Conservation (phyloP, 2,329 filamentous ascomycete genomes). For the Aspergillus ustus region DNA sequence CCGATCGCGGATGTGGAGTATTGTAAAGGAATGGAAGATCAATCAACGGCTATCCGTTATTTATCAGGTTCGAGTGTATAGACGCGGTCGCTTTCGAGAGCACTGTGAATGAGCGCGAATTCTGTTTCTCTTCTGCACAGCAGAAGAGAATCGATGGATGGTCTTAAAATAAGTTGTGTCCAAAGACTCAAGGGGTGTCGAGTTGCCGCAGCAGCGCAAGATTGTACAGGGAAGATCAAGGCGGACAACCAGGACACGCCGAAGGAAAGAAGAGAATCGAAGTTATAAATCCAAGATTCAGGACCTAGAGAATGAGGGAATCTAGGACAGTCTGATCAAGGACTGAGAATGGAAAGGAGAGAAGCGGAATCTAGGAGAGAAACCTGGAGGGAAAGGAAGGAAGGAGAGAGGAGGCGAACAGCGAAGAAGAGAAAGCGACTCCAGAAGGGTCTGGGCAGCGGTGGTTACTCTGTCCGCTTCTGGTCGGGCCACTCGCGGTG, state of each 20-base stretch:
- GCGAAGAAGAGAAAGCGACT: constrained; percentile 1
- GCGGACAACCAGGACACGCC: constrained; percentile 47
- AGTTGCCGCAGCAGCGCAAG: constrained; percentile 26
- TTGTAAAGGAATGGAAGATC: constrained; percentile 39
- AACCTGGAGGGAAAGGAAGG: constrained; percentile 22
- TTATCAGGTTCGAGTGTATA: constrained; percentile 29
- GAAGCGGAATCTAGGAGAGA: constrained; percentile 28
- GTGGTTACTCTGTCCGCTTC: neutral
- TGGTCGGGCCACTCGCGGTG: neutral
- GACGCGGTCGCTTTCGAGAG: constrained; percentile 1
- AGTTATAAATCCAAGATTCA: constrained; percentile 19
- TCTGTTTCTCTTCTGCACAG: constrained; percentile 32
- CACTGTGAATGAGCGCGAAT: constrained; percentile 16
- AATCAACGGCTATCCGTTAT: constrained; percentile 35
- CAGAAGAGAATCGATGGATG: constrained; percentile 28
- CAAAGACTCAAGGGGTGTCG: constrained; percentile 29
- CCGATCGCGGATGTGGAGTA: constrained; percentile 33
- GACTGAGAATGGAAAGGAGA: constrained; percentile 31
- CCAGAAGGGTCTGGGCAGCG: neutral
- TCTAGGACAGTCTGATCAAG: constrained; percentile 37
- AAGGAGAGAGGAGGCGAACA: constrained; percentile 15
- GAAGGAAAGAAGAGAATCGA: constrained; percentile 15
- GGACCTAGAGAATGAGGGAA: constrained; percentile 29
- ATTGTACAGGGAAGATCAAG: constrained; percentile 34
- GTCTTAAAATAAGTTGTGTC: constrained; percentile 9